Conservation (phyloP, 2,329 filamentous ascomycete genomes). For the Samsoniella hepiali region DNA sequence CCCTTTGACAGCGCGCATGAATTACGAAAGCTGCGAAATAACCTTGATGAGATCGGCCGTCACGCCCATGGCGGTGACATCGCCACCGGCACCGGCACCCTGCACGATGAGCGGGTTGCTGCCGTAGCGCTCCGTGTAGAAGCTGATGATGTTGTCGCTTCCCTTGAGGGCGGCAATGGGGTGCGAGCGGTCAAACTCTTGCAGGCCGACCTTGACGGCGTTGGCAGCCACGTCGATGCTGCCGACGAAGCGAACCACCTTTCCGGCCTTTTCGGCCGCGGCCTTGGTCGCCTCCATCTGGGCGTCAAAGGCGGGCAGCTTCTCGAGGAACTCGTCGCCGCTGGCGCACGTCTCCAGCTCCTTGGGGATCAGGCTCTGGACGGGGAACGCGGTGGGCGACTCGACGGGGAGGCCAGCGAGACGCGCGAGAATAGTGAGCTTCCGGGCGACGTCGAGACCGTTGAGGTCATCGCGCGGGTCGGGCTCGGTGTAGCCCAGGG, state of each 20-base stretch:
- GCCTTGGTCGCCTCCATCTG: slow-evolving; percentile 86
- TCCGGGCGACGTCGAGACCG: slow-evolving; percentile 87
- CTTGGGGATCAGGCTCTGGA: slow-evolving; percentile 87
- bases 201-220: slow-evolving; percentile 84
- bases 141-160: slow-evolving; percentile 98
- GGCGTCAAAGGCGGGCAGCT: slow-evolving; percentile 77
- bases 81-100: slow-evolving; percentile 88
- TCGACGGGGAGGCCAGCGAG: slow-evolving; percentile 78
- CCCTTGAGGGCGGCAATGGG: slow-evolving; percentile 94
- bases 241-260: slow-evolving; percentile 91
- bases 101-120: slow-evolving; percentile 89
- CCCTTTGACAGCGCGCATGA: background rate
- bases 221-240: slow-evolving; percentile 82
- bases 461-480: slow-evolving; percentile 85
- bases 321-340: slow-evolving; percentile 81
- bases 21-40: slow-evolving; percentile 61
- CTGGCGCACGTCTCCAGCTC: slow-evolving; percentile 74
- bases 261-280: slow-evolving; percentile 81
- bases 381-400: slow-evolving; percentile 83
- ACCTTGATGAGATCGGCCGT: slow-evolving; percentile 92
- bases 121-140: slow-evolving; percentile 95
- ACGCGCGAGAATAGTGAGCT: slow-evolving; percentile 90
- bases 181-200: slow-evolving; percentile 83
- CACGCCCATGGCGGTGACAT: slow-evolving; percentile 97
- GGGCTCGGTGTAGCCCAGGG: slow-evolving; percentile 87